phyloP scores from a whole-genome alignment of 495 filamentous ascomycete species.

The Lasiosphaeria miniovina region DNA sequence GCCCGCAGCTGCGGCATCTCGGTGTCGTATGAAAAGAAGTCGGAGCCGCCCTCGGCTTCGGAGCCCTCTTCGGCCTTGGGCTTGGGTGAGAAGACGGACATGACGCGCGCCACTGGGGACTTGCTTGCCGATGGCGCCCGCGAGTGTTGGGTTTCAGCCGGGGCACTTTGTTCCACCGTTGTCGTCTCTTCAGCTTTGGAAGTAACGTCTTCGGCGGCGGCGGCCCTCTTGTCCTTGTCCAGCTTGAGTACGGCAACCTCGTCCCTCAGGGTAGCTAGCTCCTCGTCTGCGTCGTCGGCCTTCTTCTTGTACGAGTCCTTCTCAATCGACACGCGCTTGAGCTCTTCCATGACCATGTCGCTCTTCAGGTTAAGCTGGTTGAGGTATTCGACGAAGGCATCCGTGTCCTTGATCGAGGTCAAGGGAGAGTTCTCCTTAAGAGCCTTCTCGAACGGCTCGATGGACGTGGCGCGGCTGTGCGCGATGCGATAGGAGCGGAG shows the following conservation, averaged over 20 bases:
- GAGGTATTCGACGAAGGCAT: constrained; percentile 87
- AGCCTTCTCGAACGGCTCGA: constrained; percentile 89
- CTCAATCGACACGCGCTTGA: constrained; percentile 82
- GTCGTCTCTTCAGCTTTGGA: neutral
- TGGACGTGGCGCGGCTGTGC: constrained; percentile 75
- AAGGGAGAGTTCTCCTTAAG: constrained; percentile 89
- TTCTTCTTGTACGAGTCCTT: constrained; percentile 77
- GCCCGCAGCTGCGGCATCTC: constrained; percentile 64
- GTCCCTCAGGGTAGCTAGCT: constrained; percentile 51
- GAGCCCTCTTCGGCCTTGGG: constrained; percentile 38
- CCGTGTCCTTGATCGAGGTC: constrained; percentile 80
- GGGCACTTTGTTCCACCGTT: constrained; percentile 8
- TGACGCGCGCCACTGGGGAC: constrained; percentile 37
- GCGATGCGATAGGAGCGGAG: constrained; percentile 87
- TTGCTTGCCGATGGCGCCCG: constrained; percentile 29
- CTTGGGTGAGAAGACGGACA: constrained; percentile 48
- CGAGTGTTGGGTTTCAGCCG: constrained; percentile 11
- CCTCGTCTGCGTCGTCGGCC: constrained; percentile 64
- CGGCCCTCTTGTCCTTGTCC: constrained; percentile 3
- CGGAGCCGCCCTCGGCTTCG: constrained; percentile 56
- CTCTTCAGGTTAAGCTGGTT: constrained; percentile 80
- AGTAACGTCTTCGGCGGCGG: constrained; percentile 2
- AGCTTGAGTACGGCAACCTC: constrained; percentile 35
- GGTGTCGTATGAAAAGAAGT: constrained; percentile 83
- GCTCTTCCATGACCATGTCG: constrained; percentile 87